Evolutionary conservation across 1,139 yeast genomes (phyloP).

Genomic region (Kodamaea arcana): DNA sequence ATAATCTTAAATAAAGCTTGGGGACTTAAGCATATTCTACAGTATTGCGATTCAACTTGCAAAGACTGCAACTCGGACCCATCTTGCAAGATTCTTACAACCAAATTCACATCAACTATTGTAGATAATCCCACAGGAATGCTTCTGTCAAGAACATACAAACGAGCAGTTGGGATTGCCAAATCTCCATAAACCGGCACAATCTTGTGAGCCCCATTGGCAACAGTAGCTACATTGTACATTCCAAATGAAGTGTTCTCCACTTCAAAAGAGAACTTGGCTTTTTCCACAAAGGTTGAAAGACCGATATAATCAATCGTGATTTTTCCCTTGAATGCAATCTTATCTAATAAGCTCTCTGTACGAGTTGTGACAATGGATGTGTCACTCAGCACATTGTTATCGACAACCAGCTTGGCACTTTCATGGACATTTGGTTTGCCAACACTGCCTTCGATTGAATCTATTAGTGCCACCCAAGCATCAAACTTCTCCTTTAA

Average conservation of each 20-base stretch:
- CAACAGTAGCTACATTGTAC: conserved; percentile 21
- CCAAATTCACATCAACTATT: conserved; percentile 38
- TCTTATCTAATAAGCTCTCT: conserved; percentile 3
- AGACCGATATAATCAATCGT: conserved; percentile 36
- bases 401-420: neutral
- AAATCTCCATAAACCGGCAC: conserved; percentile 38
- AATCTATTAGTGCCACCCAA: conserved; percentile 8
- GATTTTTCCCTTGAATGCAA: conserved; percentile 26
- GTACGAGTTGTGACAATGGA: no score
- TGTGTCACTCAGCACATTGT: neutral
- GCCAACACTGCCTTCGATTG: neutral
- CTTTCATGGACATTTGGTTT: neutral
- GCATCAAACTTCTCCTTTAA: conserved; percentile 13
- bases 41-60: conserved; percentile 56
- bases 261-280: conserved; percentile 32
- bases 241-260: conserved; percentile 22
- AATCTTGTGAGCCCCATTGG: conserved; percentile 4
- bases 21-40: conserved; percentile 56
- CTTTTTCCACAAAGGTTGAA: conserved; percentile 27
- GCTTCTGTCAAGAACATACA: conserved; percentile 32
- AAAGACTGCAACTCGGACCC: conserved; percentile 34
- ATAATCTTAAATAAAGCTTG: conserved; percentile 41
- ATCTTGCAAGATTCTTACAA: conserved; percentile 29
- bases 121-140: conserved; percentile 45
- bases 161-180: conserved; percentile 37